Evolutionary conservation across 371 early-diverging fungal species (phyloP).

Genomic region (Mucor irregularis): DNA sequence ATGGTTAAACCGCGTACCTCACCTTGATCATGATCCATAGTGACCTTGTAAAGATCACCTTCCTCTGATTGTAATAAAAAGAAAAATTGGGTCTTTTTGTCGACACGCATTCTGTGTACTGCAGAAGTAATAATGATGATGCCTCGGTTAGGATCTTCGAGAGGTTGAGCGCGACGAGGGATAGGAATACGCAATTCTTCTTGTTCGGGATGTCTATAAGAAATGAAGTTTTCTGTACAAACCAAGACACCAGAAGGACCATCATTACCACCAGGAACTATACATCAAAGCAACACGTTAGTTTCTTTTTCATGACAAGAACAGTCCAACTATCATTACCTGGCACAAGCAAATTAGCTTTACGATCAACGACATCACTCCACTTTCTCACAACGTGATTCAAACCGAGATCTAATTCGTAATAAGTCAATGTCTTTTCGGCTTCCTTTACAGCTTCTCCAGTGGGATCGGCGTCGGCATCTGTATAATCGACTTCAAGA

Average conservation of each 20-base stretch:
- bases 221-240: slow-evolving; percentile 87
- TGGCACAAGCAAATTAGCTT: slow-evolving; percentile 82
- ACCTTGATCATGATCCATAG: slow-evolving; percentile 79
- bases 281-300: not conserved
- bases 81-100: slow-evolving; percentile 84
- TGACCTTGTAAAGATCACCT: slow-evolving; percentile 95
- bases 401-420: slow-evolving; percentile 97
- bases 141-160: slow-evolving; percentile 64
- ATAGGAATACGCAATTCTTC: slow-evolving; percentile 78
- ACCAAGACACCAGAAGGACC: slow-evolving; percentile 98
- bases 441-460: slow-evolving; percentile 74
- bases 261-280: slow-evolving; percentile 90
- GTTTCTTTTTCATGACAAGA: not conserved
- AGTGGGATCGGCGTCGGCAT: slow-evolving; percentile 80
- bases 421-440: slow-evolving; percentile 89
- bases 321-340: too few relatives aligned
- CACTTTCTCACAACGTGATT: slow-evolving; percentile 97
- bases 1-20: slow-evolving; percentile 70
- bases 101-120: slow-evolving; percentile 88
- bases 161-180: slow-evolving; percentile 80
- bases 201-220: slow-evolving; percentile 81
- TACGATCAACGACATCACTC: slow-evolving; percentile 79
- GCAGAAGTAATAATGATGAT: slow-evolving; percentile 81
- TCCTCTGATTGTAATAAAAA: slow-evolving; percentile 89
- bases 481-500: slow-evolving; percentile 87